Evolutionary conservation across 2,329 filamentous ascomycete genomes (phyloP).

Genomic region (Colletotrichum plurivorum): DNA sequence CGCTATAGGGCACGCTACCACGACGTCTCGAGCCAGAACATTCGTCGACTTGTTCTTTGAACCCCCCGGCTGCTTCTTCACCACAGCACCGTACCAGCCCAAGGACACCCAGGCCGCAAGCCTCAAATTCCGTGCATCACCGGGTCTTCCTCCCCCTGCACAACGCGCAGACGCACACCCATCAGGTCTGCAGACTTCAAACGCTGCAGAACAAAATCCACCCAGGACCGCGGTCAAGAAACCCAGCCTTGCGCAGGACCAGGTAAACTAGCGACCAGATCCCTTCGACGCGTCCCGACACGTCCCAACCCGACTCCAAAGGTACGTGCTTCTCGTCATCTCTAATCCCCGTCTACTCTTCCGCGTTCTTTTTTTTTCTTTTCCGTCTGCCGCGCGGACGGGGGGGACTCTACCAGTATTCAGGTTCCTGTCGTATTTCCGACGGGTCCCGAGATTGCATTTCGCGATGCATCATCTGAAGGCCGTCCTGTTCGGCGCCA

Average conservation of each 20-base stretch:
- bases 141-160: conserved; percentile 29
- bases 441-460: conserved; percentile 38
- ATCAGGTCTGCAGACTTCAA: conserved; percentile 3
- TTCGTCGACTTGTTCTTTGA: conserved; percentile 23
- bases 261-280: conserved; percentile 4
- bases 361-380: not conserved
- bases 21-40: conserved; percentile 26
- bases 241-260: conserved; percentile 18
- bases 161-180: conserved; percentile 5
- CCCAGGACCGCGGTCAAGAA: conserved; percentile 11
- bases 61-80: conserved; percentile 15
- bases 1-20: conserved; percentile 20
- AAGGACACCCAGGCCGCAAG: conserved; percentile 27
- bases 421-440: conserved; percentile 30
- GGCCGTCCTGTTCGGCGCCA: conserved; percentile 35
- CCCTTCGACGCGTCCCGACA: conserved; percentile 23
- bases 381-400: conserved; percentile 1
- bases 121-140: conserved; percentile 32
- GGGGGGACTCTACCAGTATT: not conserved
- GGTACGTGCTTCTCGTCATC: conserved; percentile 31
- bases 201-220: conserved; percentile 34
- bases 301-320: conserved; percentile 1
- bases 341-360: conserved; percentile 23
- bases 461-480: conserved; percentile 40
- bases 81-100: not conserved